Evolutionary conservation across 1,284 basidiomycete species (phyloP).

Genomic region (Moesziomyces parantarcticus): DNA sequence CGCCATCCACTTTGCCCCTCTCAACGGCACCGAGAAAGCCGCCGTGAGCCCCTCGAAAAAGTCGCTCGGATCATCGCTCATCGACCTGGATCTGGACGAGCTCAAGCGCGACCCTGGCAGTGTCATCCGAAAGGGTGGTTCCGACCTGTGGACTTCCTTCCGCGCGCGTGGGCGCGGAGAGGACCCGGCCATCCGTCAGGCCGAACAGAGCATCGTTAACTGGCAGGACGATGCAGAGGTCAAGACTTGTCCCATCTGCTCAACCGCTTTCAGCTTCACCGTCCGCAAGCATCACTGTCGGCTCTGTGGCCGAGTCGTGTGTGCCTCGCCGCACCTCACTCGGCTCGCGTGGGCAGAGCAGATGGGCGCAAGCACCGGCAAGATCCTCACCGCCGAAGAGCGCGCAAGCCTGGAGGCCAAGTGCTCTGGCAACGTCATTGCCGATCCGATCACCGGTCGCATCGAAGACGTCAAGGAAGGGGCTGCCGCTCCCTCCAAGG

Average conservation of each 20-base stretch:
- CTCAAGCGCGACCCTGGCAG: conserved; percentile 39
- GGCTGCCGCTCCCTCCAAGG: conserved; percentile 12
- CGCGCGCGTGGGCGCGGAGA: conserved; percentile 41
- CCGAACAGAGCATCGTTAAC: conserved; percentile 89
- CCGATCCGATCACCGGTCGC: conserved; percentile 39
- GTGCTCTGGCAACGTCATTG: conserved; percentile 54
- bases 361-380: conserved; percentile 31
- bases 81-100: conserved; percentile 46
- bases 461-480: conserved; percentile 50
- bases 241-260: conserved; percentile 86
- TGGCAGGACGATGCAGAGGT: conserved; percentile 88
- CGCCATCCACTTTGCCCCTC: conserved; percentile 49
- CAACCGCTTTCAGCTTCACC: conserved; percentile 84
- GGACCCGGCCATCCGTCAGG: conserved; percentile 43
- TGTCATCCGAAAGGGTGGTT: conserved; percentile 32
- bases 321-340: conserved; percentile 80
- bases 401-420: conserved; percentile 27
- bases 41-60: conserved; percentile 13
- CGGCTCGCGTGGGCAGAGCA: conserved; percentile 35
- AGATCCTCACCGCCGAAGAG: conserved; percentile 18
- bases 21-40: conserved; percentile 16
- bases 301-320: conserved; percentile 90
- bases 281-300: conserved; percentile 97
- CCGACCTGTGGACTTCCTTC: conserved; percentile 47
- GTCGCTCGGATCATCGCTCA: conserved; percentile 18